Evolutionary conservation across 805 yeast species (phyloP).

Genomic region (Candida arabinofermentans): DNA sequence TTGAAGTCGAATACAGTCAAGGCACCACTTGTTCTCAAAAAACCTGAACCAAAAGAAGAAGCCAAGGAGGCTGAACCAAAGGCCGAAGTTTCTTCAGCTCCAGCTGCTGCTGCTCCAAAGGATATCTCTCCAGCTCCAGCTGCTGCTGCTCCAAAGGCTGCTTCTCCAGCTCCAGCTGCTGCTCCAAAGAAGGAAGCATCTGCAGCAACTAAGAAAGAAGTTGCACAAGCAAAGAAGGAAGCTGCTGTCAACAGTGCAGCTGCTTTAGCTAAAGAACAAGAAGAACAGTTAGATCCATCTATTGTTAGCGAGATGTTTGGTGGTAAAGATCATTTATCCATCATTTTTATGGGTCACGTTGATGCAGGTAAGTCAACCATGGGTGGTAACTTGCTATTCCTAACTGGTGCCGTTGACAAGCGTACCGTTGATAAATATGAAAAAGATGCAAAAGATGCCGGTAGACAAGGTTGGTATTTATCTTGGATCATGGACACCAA

Average conservation of each 20-base stretch:
- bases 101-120: conserved; percentile 15
- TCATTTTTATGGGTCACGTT: conserved; percentile 98
- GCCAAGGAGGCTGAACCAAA: conserved; percentile 8
- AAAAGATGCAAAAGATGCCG: conserved; percentile 98
- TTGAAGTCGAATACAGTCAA: conserved; percentile 53
- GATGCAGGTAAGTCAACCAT: conserved; percentile 99
- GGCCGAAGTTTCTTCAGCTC: conserved; percentile 5
- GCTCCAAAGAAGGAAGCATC: conserved; percentile 13
- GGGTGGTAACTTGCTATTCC: conserved; percentile 94
- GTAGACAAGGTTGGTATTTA: conserved; percentile 99
- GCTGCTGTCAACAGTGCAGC: conserved; percentile 39
- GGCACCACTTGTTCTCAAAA: conserved; percentile 34
- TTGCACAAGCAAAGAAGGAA: conserved; percentile 6
- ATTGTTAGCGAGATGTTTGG: conserved; percentile 91
- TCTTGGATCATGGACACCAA: conserved; percentile 99
- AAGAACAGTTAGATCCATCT: conserved; percentile 79
- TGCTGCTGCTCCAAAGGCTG: conserved; percentile 9
- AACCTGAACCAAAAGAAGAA: conserved; percentile 24
- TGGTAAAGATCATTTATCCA: conserved; percentile 94
- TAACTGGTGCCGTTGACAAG: conserved; percentile 97
- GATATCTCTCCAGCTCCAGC: conserved; percentile 11
- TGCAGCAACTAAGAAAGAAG: conserved; percentile 10
- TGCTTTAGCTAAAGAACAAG: conserved; percentile 61
- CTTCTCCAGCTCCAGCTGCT: conserved; percentile 13
- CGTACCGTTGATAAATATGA: conserved; percentile 98